Percentiles rank a stretch among this genome's conserved stretches.
phyloP scores from a whole-genome alignment of 2,329 filamentous ascomycete genomes.

The Fusarium tanahbumbuense region DNA sequence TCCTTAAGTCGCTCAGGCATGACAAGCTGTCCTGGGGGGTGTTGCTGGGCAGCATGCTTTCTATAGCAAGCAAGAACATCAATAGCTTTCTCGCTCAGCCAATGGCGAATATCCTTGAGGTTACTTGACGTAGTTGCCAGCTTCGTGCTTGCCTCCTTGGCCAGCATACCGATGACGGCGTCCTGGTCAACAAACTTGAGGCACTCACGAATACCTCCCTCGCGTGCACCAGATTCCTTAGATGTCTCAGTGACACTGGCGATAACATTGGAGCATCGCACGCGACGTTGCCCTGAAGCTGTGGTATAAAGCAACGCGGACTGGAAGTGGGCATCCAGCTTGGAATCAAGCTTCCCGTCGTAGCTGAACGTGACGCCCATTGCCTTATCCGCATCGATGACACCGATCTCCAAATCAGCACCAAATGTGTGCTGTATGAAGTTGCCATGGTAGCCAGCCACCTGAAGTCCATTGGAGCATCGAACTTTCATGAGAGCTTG shows the following conservation, averaged over 20 bases:
- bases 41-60: constrained; percentile 87
- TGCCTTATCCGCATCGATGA: constrained; percentile 93
- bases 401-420: constrained; percentile 92
- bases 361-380: constrained; percentile 92
- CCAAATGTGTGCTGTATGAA: constrained; percentile 96
- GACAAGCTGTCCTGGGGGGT: constrained; percentile 92
- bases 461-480: constrained; percentile 95
- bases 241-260: constrained; percentile 84
- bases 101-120: constrained; percentile 86
- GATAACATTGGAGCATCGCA: constrained; percentile 92
- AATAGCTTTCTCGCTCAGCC: constrained; percentile 89
- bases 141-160: constrained; percentile 93
- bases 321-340: constrained; percentile 97
- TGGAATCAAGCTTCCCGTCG: constrained; percentile 96
- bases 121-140: constrained; percentile 75
- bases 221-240: constrained; percentile 53
- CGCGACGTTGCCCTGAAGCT: constrained; percentile 85
- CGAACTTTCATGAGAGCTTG: constrained; percentile 98
- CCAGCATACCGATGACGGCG: constrained; percentile 86
- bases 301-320: constrained; percentile 95
- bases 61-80: constrained; percentile 92
- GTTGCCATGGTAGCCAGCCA: constrained; percentile 94
- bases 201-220: constrained; percentile 75
- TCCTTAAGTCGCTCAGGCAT: constrained; percentile 97
- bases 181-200: constrained; percentile 98